phyloP scores from a whole-genome alignment of 129 eudicot genomes.

The Lactuca saligna region DNA sequence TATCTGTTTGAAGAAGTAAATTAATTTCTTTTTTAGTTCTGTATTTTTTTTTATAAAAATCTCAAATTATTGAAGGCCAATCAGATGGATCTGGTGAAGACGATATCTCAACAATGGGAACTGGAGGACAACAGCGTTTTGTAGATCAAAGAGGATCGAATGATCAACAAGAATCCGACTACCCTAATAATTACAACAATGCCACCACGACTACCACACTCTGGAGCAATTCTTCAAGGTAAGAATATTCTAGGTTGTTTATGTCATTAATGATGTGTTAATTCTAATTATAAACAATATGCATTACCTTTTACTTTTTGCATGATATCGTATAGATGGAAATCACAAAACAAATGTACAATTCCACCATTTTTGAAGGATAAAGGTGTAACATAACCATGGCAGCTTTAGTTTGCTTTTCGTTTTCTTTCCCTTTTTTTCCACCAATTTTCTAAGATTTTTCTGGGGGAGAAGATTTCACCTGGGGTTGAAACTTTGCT shows the following conservation, averaged over 20 bases:
- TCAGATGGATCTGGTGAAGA: conserved; percentile 92
- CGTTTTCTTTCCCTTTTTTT: conserved; percentile 43
- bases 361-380: conserved; percentile 57
- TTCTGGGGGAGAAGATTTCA: conserved; percentile 39
- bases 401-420: conserved; percentile 76
- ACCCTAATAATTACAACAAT: conserved; percentile 43
- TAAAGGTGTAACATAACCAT: conserved; percentile 38
- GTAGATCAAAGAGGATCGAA: conserved; percentile 46
- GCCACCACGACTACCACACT: conserved; percentile 39
- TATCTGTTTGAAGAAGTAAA: background rate
- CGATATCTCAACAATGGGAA: conserved; percentile 63
- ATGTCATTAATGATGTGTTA: conserved; percentile 12
- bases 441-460: conserved; percentile 22
- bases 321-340: conserved; percentile 48
- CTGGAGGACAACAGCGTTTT: conserved; percentile 40
- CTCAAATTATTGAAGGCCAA: conserved; percentile 44
- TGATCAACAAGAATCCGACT: conserved; percentile 52
- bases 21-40: background rate
- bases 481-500: conserved; percentile 47
- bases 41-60: background rate
- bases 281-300: background rate
- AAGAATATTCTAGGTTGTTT: conserved; percentile 3
- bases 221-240: conserved; percentile 88
- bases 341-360: conserved; percentile 48
- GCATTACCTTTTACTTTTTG: conserved; percentile 43